Conservation (phyloP, 495 filamentous ascomycete species). For the Bombardia bombarda region DNA sequence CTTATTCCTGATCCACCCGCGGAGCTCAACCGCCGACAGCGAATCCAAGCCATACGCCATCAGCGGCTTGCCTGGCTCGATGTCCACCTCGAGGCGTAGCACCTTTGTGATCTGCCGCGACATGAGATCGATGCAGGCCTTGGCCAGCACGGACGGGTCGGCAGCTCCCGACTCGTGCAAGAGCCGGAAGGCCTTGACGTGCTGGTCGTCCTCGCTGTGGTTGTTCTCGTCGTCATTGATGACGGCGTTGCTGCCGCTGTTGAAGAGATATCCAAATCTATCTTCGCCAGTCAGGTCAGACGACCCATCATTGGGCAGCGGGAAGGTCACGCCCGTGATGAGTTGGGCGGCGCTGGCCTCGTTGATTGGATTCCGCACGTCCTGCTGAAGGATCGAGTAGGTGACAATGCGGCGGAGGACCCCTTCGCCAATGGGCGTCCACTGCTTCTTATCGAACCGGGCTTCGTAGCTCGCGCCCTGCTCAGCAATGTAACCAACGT, state of each 20-base stretch:
- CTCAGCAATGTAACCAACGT: slow-evolving; percentile 22
- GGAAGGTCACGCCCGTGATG: slow-evolving; percentile 21
- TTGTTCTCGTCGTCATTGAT: not conserved
- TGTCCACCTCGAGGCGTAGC: slow-evolving; percentile 4
- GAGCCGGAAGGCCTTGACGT: slow-evolving; percentile 4
- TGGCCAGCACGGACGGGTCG: slow-evolving; percentile 1
- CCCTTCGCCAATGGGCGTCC: slow-evolving; percentile 24
- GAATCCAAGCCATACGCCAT: slow-evolving; percentile 11
- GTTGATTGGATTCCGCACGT: not conserved
- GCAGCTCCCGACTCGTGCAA: slow-evolving; percentile 2
- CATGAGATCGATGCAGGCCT: not conserved
- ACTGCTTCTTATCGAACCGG: slow-evolving; percentile 15
- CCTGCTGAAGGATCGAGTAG: slow-evolving; percentile 26
- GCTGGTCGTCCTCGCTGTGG: not conserved
- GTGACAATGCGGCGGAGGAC: slow-evolving; percentile 22
- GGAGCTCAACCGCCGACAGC: slow-evolving; percentile 7
- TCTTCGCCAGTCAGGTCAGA: slow-evolving; percentile 5
- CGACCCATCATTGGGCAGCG: slow-evolving; percentile 7
- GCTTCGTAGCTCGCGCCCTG: slow-evolving; percentile 1
- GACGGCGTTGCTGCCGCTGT: not conserved
- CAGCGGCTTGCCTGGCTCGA: slow-evolving; percentile 8
- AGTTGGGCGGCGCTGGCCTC: slow-evolving; percentile 8
- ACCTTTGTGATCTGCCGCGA: slow-evolving; percentile 1
- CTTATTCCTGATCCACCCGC: slow-evolving; percentile 1
- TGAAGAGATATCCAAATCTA: slow-evolving; percentile 4